A percentile compares a stretch with the other conserved stretches of the same genome.
phyloP scores from a whole-genome alignment of 768 basidiomycete species.

The Russula olivacea region DNA sequence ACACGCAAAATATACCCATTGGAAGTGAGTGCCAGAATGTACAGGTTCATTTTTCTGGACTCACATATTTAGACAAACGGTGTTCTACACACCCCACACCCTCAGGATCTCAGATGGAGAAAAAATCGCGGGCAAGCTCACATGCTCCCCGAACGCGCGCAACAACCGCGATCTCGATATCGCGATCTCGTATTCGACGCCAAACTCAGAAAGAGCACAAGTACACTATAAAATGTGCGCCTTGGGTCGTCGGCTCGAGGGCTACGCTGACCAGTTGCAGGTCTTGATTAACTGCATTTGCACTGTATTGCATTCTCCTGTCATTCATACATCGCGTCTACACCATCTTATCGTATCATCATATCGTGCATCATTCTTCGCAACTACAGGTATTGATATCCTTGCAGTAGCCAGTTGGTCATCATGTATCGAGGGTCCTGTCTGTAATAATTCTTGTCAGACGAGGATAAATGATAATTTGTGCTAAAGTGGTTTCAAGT shows the following conservation, averaged over 20 bases:
- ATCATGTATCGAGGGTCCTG: background rate
- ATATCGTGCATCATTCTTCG: background rate
- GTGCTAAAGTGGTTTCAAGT: background rate
- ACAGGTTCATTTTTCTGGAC: background rate
- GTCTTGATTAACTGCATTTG: conserved; percentile 47
- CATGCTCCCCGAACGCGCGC: conserved; percentile 82
- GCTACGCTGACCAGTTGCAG: conserved; percentile 64
- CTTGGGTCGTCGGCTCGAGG: conserved; percentile 32
- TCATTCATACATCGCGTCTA: too few relatives aligned
- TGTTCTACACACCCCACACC: conserved; percentile 90
- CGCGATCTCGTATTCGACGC: conserved; percentile 54
- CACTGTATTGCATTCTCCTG: background rate
- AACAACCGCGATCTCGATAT: conserved; percentile 98
- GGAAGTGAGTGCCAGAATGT: conserved; percentile 63
- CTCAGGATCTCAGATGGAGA: conserved; percentile 66
- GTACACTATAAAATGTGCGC: conserved; percentile 88
- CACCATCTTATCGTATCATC: background rate
- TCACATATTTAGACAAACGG: conserved; percentile 68
- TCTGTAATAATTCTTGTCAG: conserved; percentile 1
- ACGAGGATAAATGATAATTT: background rate
- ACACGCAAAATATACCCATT: conserved; percentile 93
- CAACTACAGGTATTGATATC: conserved; percentile 16
- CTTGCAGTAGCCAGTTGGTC: background rate
- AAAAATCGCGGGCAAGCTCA: conserved; percentile 60
- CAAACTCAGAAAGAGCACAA: conserved; percentile 29